Evolutionary conservation across 2,329 filamentous ascomycete genomes (phyloP).

Genomic region (Xylariaceae sp.): DNA sequence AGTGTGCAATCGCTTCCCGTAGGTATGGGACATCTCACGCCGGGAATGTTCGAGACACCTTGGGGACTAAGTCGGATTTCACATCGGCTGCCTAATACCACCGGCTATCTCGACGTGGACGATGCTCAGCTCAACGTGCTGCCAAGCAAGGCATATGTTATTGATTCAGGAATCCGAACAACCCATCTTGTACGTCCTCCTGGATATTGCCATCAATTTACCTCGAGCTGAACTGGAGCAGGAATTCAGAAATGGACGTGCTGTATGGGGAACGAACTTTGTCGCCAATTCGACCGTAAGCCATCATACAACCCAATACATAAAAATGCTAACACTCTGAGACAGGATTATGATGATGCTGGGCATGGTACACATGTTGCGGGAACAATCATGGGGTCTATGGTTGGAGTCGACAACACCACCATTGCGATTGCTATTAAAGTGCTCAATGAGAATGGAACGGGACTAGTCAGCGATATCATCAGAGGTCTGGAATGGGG

Average conservation of each 20-base stretch:
- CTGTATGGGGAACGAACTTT: conserved; percentile 28
- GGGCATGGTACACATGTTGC: conserved; percentile 30
- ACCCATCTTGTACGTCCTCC: conserved; percentile 21
- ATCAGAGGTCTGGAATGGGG: conserved; percentile 29
- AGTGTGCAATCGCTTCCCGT: conserved; percentile 7
- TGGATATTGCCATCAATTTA: not conserved
- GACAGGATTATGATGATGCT: conserved; percentile 25
- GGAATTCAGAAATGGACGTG: conserved; percentile 26
- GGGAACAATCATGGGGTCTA: conserved; percentile 25
- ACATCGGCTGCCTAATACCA: conserved; percentile 20
- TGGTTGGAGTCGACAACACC: conserved; percentile 28
- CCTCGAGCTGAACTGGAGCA: conserved; percentile 10
- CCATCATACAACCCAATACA: not conserved
- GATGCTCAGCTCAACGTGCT: conserved; percentile 8
- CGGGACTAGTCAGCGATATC: conserved; percentile 4
- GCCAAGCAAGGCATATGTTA: conserved; percentile 24
- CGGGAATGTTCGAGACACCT: not conserved
- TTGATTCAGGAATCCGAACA: conserved; percentile 28
- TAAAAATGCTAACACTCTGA: not conserved
- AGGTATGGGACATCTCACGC: not conserved
- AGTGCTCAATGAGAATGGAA: conserved; percentile 20
- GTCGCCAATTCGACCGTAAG: conserved; percentile 21
- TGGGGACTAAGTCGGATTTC: conserved; percentile 31
- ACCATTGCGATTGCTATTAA: conserved; percentile 28
- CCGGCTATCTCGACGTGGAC: conserved; percentile 16